Evolutionary conservation across 306 rosid genomes (phyloP).

Genomic region (Pachyrhizus erosus): DNA sequence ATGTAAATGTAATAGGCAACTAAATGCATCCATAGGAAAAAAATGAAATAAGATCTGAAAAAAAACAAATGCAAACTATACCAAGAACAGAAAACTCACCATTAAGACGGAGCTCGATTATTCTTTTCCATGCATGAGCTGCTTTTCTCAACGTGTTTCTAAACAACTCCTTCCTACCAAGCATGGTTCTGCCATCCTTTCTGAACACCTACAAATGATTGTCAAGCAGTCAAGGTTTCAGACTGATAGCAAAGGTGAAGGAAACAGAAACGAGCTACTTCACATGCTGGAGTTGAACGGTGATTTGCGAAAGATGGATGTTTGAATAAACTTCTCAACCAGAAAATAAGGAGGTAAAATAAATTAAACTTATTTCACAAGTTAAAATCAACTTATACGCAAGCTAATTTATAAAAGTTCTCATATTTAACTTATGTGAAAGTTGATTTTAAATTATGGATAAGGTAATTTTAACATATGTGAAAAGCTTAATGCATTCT

Average conservation of each 20-base stretch:
- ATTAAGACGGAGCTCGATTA: constrained; percentile 76
- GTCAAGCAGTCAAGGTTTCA: constrained; percentile 30
- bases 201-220: constrained; percentile 63
- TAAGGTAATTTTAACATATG: no score
- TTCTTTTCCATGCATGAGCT: constrained; percentile 86
- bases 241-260: neutral
- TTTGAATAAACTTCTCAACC: neutral
- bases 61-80: constrained; percentile 35
- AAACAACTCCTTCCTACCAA: constrained; percentile 81
- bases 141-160: constrained; percentile 83
- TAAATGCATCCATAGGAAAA: neutral
- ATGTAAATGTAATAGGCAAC: neutral
- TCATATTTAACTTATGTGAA: neutral
- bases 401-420: neutral
- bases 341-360: neutral
- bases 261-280: neutral
- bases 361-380: no score
- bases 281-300: constrained; percentile 8
- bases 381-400: neutral
- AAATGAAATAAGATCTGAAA: constrained; percentile 14
- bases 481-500: neutral
- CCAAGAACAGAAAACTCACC: constrained; percentile 51
- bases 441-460: neutral
- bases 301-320: neutral
- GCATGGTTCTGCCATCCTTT: constrained; percentile 72